Evolutionary conservation across 2,329 filamentous ascomycete species (phyloP).

Genomic region (Dothistroma pini): DNA sequence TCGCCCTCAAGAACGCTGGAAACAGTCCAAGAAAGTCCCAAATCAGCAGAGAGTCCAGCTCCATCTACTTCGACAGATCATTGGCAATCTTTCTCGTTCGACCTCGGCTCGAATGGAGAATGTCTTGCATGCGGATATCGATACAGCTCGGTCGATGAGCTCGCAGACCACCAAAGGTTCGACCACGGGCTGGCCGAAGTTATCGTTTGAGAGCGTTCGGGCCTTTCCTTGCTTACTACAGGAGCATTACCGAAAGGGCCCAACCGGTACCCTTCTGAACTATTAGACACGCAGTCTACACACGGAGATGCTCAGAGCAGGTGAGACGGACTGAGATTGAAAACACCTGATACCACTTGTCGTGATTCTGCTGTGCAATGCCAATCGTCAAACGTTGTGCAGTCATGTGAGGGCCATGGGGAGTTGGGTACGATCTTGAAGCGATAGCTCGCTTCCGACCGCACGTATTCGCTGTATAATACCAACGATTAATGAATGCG

Average conservation of each 20-base stretch:
- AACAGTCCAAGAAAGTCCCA: slow-evolving; percentile 7
- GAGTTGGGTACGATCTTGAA: no score
- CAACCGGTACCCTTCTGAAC: neutral
- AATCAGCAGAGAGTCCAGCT: slow-evolving; percentile 9
- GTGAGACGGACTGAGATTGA: no score
- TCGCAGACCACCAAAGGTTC: slow-evolving; percentile 24
- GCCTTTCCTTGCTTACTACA: slow-evolving; percentile 9
- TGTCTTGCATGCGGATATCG: slow-evolving; percentile 25
- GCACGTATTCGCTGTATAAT: no score
- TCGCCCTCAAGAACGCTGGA: slow-evolving; percentile 8
- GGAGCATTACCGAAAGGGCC: slow-evolving; percentile 1
- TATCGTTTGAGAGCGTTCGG: slow-evolving; percentile 13
- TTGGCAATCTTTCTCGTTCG: slow-evolving; percentile 12
- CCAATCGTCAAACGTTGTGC: no score
- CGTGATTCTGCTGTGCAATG: no score
- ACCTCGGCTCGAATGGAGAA: slow-evolving; percentile 13
- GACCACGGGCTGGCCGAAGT: slow-evolving; percentile 23
- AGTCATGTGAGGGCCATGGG: no score
- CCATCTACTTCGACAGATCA: slow-evolving; percentile 15
- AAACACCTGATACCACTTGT: no score
- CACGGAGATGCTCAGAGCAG: no score
- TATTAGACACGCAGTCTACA: no score
- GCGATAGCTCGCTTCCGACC: no score
- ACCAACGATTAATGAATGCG: no score
- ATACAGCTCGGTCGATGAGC: slow-evolving; percentile 23